Percentiles rank a stretch among this genome's conserved stretches.
These are phyloP conservation scores for Fusarium mundagurra DNA, from an alignment of 2,329 filamentous ascomycete species.

Conservation along the genomic window DNA sequence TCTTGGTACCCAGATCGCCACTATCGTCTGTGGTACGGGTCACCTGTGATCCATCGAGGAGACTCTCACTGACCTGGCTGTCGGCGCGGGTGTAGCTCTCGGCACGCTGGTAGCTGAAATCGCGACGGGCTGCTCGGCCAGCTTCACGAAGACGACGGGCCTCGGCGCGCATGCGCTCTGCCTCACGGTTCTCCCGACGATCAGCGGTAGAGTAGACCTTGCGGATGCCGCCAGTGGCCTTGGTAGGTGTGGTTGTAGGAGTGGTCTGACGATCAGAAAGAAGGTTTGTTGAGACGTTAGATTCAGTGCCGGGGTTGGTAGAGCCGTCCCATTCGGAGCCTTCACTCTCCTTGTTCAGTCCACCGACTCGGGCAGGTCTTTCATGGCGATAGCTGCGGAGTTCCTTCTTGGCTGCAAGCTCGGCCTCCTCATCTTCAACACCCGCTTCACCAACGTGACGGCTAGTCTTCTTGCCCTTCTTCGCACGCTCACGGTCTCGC, in stretches of 20 bases:
- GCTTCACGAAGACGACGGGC: constrained; percentile 65
- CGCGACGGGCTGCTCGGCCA: constrained; percentile 56
- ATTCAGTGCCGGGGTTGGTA: constrained; percentile 70
- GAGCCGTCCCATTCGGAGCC: constrained; percentile 82
- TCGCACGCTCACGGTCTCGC: constrained; percentile 53
- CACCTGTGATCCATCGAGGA: constrained; percentile 45
- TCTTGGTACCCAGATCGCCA: constrained; percentile 66
- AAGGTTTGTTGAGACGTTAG: constrained; percentile 70
- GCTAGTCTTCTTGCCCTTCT: constrained; percentile 57
- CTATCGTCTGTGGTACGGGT: constrained; percentile 52
- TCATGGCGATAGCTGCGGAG: constrained; percentile 88
- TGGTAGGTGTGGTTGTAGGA: constrained; percentile 62
- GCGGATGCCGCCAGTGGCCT: constrained; percentile 58
- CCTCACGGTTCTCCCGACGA: constrained; percentile 61
- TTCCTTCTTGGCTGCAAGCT: constrained; percentile 71
- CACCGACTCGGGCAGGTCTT: constrained; percentile 85
- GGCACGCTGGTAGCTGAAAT: constrained; percentile 63
- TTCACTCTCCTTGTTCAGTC: constrained; percentile 85
- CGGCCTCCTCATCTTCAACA: constrained; percentile 70
- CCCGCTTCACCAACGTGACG: constrained; percentile 67
- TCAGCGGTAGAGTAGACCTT: constrained; percentile 71
- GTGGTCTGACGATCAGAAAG: constrained; percentile 67
- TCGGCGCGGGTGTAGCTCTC: constrained; percentile 38
- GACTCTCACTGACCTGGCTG: constrained; percentile 44
- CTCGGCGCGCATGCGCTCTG: constrained; percentile 66